Percentiles rank a stretch among this genome's conserved stretches.
These are phyloP conservation scores for Ophiognomonia clavigignenti-juglandacearum DNA, from an alignment of 2,329 filamentous ascomycete species.

Conservation along the genomic window DNA sequence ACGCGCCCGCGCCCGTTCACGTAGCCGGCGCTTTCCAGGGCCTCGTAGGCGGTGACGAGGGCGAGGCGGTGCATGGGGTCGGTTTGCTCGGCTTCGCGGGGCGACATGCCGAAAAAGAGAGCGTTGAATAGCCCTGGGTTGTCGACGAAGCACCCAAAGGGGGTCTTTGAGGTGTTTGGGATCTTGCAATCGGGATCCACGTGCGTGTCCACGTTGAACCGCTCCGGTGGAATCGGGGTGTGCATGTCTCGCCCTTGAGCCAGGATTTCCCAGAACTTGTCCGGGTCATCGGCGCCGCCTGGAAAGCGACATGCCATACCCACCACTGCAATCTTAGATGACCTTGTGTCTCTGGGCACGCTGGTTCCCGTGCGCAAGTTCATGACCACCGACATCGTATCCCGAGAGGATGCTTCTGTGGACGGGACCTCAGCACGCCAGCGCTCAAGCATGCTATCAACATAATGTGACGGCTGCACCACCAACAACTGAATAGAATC, in stretches of 20 bases:
- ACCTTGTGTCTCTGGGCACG: too few species aligned
- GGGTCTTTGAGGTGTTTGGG: slow-evolving; percentile 67
- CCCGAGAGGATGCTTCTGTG: too few species aligned
- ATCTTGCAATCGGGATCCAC: slow-evolving; percentile 66
- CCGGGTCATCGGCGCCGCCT: slow-evolving; percentile 22
- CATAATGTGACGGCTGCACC: too few species aligned
- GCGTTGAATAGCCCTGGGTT: slow-evolving; percentile 71
- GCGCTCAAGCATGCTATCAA: too few species aligned
- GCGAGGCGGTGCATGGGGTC: slow-evolving; percentile 74
- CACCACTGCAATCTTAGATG: slow-evolving; percentile 23
- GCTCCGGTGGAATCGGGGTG: slow-evolving; percentile 59
- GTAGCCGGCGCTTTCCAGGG: slow-evolving; percentile 70
- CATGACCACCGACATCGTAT: too few species aligned
- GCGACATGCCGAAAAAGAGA: slow-evolving; percentile 79
- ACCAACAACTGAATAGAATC: too few species aligned
- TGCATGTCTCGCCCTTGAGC: slow-evolving; percentile 68
- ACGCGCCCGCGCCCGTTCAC: slow-evolving; percentile 56
- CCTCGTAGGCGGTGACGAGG: slow-evolving; percentile 72
- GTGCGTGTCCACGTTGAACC: slow-evolving; percentile 68
- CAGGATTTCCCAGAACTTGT: slow-evolving; percentile 29
- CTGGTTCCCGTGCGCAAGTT: too few species aligned
- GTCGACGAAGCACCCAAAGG: slow-evolving; percentile 66
- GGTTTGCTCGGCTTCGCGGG: slow-evolving; percentile 68
- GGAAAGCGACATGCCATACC: slow-evolving; percentile 28
- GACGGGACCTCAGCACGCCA: too few species aligned